Base-by-base conservation (phyloP, 768 basidiomycete genomes). In the Collybia nuda region DNA sequence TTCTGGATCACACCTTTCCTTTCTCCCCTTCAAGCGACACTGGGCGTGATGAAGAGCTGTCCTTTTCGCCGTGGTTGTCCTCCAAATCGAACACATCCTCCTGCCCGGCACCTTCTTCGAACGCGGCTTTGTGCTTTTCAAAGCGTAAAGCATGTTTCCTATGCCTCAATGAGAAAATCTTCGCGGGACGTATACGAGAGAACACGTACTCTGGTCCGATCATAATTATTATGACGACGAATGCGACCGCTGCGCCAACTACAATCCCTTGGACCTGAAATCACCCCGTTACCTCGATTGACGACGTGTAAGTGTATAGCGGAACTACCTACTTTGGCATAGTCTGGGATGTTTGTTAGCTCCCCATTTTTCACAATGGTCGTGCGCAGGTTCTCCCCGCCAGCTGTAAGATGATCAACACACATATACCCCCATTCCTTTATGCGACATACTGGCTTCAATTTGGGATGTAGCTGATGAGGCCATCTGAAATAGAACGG, bases 191-290 rank as follows among this genome's bases (percentile, higher is more conserved):
- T 9, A 18, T 4, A 9, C 4, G 35, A 9, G 39, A 24, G 5
- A 23, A 35, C 0, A 78, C 87, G 49, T 57, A 86, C 85, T 81
- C 80, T 0, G 89, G 86, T 3, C 93, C 94, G 49, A 96, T 65
- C 53, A 92, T 70, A 9, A 86, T 86, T 57, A 90, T 77, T 61
- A 92, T 23, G 38, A 96, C 67, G 39, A 91, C 82, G 55, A 88
- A 95, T 0, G 82, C 85, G 1, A 89, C 76, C n/a, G 96, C 87
- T 22, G 80, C 77, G 6, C 93, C 94, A 39, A 97, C 86, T 35
- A 98, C 75, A 61, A 98, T 93, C 37, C 89, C 90, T 73, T 92
- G 89, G 4, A 90, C 89, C 66, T 80, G 32, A 22, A 8, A 43
- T 28, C n/a, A 39, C 52, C 56, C 9, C 2, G 12, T 32, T 3